These are phyloP conservation scores for Plasmodium yoelii DNA, from an alignment of 169 alveolate species.

Conservation along the genomic window DNA sequence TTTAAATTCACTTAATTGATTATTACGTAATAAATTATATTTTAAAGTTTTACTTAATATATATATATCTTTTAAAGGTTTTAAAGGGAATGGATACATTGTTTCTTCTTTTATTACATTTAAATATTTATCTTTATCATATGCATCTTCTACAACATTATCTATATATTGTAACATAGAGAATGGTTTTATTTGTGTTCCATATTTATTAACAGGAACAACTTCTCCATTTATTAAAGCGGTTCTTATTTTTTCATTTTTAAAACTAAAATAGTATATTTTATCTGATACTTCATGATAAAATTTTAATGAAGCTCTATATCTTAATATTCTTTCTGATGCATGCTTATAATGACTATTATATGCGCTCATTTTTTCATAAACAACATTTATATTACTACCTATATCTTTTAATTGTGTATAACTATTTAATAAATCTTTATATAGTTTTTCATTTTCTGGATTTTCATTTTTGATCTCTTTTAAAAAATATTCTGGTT, in stretches of 20 bases:
- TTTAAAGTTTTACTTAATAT: constrained; percentile 24
- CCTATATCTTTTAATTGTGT: neutral
- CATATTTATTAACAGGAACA: too few species aligned
- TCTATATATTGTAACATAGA: constrained; percentile 22
- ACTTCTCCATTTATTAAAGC: neutral
- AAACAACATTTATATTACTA: neutral
- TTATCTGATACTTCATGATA: constrained; percentile 8
- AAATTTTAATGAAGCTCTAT: constrained; percentile 8
- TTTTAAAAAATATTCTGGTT: constrained; percentile 10
- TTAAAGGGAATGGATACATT: constrained; percentile 25
- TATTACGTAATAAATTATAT: neutral
- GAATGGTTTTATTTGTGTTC: too few species aligned
- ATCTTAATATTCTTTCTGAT: constrained; percentile 15
- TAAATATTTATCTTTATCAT: constrained; percentile 23
- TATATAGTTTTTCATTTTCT: neutral
- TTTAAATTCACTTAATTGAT: constrained; percentile 1
- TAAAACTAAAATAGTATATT: too few species aligned
- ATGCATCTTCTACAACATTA: neutral
- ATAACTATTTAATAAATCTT: neutral
- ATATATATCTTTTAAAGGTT: constrained; percentile 33
- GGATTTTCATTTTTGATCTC: constrained; percentile 17
- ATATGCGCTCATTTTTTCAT: neutral
- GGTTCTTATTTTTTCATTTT: neutral
- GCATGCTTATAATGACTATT: neutral
- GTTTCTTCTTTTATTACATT: constrained; percentile 19